Base-by-base conservation (phyloP, 2,329 filamentous ascomycete genomes). In the Sclerotinia minor region DNA sequence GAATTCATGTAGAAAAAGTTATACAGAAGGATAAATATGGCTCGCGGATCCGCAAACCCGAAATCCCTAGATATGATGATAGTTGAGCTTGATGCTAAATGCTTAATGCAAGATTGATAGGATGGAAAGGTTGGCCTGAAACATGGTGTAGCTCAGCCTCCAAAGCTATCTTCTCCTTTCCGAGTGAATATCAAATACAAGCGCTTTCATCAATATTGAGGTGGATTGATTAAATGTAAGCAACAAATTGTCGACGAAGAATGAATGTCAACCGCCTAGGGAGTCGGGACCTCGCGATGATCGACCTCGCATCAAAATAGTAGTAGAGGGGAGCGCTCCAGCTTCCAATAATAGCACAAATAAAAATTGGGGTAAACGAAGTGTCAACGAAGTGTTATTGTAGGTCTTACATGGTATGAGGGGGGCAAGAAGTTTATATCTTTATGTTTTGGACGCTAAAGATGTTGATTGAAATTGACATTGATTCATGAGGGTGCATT, bases 71-170 rank as follows among this genome's bases (percentile, higher is more conserved):
- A 38, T 35, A 24, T 38, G 45, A 26, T n/a, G 32, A 29, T 21
- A 61, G 38, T 38, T 26, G 44, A 24, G 29, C 21, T 50, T 49
- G 38, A 61, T 13, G n/a, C 7, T 58, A 29, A 59, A 44, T n/a
- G 59, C 50, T 58, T 45, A 59, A 44, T n/a, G 59, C 50, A 38
- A 61, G 59, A 61, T 50, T 26, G n/a, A 61, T 50, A n/a, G 32
- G 47, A 41, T 26, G 5, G n/a, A 11, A 32, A 21, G 26, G 44
- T 17, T 26, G 32, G n/a, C 15, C 32, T 63, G 59, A 38, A 63
- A 38, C 59, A 63, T 63, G 45, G 29, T 26, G 57, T 47, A 35
- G 59, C 59, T 63, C n/a, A 61, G 59, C 59, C 59, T 50, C 21
- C 45, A 50, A 61, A 11, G 45, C 45, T 38, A n/a, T 29, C 15